Conservation (phyloP, 441 rosid genomes). For the Bruguiera hainesii region DNA sequence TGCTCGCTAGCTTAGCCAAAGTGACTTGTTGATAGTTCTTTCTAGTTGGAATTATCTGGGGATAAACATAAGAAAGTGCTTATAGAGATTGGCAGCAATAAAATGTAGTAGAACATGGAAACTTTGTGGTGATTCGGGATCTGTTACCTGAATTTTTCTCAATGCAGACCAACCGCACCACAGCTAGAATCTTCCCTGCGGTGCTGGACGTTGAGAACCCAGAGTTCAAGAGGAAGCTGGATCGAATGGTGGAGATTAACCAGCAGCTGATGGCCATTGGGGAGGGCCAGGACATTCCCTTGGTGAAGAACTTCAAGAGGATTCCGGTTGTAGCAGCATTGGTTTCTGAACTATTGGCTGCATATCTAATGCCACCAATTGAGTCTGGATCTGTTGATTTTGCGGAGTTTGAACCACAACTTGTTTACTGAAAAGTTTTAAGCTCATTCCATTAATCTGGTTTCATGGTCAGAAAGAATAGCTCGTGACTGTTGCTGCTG, state of each 20-base stretch:
- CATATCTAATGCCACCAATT: constrained; percentile 89
- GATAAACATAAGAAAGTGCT: too few relatives aligned
- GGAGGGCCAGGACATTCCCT: constrained; percentile 48
- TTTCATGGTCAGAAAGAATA: background rate
- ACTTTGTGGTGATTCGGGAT: too few relatives aligned
- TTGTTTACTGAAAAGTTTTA: constrained; percentile 53
- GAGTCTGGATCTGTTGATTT: constrained; percentile 94
- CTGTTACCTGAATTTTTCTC: constrained; percentile 9
- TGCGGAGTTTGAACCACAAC: constrained; percentile 76
- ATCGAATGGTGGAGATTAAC: constrained; percentile 76
- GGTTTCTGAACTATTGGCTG: constrained; percentile 75
- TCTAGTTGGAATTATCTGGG: too few relatives aligned
- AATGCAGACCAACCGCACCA: constrained; percentile 80
- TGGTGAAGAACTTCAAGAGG: constrained; percentile 83
- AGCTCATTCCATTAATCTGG: background rate
- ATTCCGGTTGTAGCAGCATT: constrained; percentile 67
- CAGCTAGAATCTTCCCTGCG: constrained; percentile 92
- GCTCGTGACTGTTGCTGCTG: background rate
- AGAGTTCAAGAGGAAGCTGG: constrained; percentile 88
- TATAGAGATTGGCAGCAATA: too few relatives aligned
- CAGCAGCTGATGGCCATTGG: constrained; percentile 62
- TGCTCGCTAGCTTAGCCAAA: background rate
- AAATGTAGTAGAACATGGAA: too few relatives aligned
- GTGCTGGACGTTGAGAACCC: constrained; percentile 94
- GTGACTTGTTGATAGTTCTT: too few relatives aligned